A percentile compares a stretch with the other conserved stretches of the same genome.
Evolutionary conservation across 2,329 filamentous ascomycete species (phyloP).

Genomic region (Aspergillus neoniger): DNA sequence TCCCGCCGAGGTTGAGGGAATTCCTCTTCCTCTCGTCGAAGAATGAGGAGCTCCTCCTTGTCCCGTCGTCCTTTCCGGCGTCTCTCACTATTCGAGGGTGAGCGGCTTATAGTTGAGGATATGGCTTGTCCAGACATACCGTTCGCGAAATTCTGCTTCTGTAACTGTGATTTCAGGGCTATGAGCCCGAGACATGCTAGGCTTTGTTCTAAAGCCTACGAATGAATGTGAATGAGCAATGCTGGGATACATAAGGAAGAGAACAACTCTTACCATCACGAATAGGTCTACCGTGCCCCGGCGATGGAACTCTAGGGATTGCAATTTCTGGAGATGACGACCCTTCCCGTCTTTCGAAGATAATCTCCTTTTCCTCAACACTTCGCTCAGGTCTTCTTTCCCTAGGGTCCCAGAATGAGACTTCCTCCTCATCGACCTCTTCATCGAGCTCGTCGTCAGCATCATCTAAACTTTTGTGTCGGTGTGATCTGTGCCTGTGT

Average conservation of each 20-base stretch:
- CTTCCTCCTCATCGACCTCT: slow-evolving; percentile 32
- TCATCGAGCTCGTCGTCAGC: slow-evolving; percentile 18
- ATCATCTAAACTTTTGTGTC: slow-evolving; percentile 16
- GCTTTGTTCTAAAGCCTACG: not conserved
- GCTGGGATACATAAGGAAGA: not conserved
- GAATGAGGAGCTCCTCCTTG: slow-evolving; percentile 68
- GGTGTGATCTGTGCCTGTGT: slow-evolving; percentile 16
- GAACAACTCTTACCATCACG: slow-evolving; percentile 6
- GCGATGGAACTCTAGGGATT: slow-evolving; percentile 38
- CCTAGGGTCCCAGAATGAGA: slow-evolving; percentile 34
- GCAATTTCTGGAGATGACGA: slow-evolving; percentile 31
- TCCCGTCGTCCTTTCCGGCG: slow-evolving; percentile 46
- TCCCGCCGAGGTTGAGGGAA: slow-evolving; percentile 23
- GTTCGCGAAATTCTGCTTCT: slow-evolving; percentile 59
- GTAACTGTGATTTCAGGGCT: slow-evolving; percentile 44
- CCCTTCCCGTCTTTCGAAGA: slow-evolving; percentile 34
- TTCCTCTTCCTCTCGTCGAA: slow-evolving; percentile 45
- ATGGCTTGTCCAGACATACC: slow-evolving; percentile 39
- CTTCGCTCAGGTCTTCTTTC: slow-evolving; percentile 22
- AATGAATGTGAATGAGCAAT: not conserved
- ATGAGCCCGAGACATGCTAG: slow-evolving; percentile 3
- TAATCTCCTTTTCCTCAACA: slow-evolving; percentile 44
- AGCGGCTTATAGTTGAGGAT: slow-evolving; percentile 1
- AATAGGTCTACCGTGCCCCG: slow-evolving; percentile 5
- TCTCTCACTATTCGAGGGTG: slow-evolving; percentile 6